Evolutionary conservation across 768 basidiomycete species (phyloP).

Genomic region (Steccherinum ochraceum): DNA sequence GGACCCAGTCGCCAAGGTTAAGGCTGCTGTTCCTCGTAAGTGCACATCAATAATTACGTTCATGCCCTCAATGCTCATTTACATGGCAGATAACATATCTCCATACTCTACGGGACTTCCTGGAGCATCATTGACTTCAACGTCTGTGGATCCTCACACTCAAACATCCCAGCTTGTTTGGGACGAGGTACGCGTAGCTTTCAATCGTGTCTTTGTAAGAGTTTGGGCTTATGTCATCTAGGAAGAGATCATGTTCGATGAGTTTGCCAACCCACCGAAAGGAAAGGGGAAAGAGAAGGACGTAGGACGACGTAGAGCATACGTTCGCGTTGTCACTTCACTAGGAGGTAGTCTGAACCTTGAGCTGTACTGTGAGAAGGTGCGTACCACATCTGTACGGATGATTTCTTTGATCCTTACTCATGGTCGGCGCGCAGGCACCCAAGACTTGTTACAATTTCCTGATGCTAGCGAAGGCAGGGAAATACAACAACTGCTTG

Average conservation of each 20-base stretch:
- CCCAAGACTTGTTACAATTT: slow-evolving; percentile 99
- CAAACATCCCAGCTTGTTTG: slow-evolving; percentile 78
- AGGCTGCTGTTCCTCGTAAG: slow-evolving; percentile 64
- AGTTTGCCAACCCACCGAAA: slow-evolving; percentile 71
- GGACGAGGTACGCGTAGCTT: slow-evolving; percentile 84
- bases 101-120: slow-evolving; percentile 86
- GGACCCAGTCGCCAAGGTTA: slow-evolving; percentile 32
- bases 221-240: no score
- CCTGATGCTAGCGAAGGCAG: slow-evolving; percentile 82
- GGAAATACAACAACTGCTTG: slow-evolving; percentile 84
- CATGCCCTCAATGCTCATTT: slow-evolving; percentile 1
- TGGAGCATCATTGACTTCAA: slow-evolving; percentile 92
- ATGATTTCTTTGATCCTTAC: slow-evolving; percentile 1
- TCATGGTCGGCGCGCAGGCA: slow-evolving; percentile 43
- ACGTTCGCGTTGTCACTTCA: slow-evolving; percentile 92
- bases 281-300: slow-evolving; percentile 93
- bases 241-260: slow-evolving; percentile 99
- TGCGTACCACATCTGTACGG: no score
- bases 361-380: slow-evolving; percentile 87
- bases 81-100: slow-evolving; percentile 72
- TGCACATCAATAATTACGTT: slow-evolving; percentile 1
- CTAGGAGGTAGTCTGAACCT: slow-evolving; percentile 84
- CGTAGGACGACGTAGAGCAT: slow-evolving; percentile 84
- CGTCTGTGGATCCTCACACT: slow-evolving; percentile 75
- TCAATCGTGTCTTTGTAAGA: background rate